These are phyloP conservation scores for Fraxinus platypoda DNA, from an alignment of 305 asterid genomes.

Conservation along the genomic window DNA sequence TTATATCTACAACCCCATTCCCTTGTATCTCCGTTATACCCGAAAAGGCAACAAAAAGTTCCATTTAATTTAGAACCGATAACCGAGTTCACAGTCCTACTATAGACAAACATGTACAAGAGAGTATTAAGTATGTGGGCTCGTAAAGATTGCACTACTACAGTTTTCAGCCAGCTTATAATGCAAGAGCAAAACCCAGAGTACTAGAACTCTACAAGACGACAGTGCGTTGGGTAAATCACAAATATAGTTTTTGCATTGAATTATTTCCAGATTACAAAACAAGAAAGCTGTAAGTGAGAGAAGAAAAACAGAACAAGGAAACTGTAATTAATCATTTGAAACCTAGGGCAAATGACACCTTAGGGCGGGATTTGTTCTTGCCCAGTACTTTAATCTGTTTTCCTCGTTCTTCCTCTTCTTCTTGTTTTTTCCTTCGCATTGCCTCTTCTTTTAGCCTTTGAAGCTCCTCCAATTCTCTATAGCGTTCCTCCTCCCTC, in stretches of 20 bases:
- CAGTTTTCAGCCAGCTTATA: background rate
- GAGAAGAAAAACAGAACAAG: background rate
- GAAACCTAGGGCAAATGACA: constrained; percentile 74
- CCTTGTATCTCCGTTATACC: background rate
- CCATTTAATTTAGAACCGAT: background rate
- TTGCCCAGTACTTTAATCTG: constrained; percentile 87
- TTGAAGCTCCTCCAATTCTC: constrained; percentile 86
- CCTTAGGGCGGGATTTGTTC: constrained; percentile 89
- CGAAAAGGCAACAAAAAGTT: background rate
- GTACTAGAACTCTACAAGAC: background rate
- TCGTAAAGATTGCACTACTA: background rate
- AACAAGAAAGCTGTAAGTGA: background rate
- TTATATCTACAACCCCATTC: background rate
- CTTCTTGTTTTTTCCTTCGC: constrained; percentile 72
- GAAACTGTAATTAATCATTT: constrained; percentile 41
- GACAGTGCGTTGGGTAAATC: background rate
- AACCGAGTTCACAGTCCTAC: background rate
- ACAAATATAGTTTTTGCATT: background rate
- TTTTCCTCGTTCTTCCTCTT: constrained; percentile 90
- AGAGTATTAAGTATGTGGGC: background rate
- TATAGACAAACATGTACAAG: background rate
- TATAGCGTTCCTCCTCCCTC: constrained; percentile 76
- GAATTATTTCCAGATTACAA: background rate
- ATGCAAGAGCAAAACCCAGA: background rate
- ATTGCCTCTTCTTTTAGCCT: constrained; percentile 85